Evolutionary conservation across 176 grass and related monocot genomes (phyloP).

Genomic region (Eleusine indica): DNA sequence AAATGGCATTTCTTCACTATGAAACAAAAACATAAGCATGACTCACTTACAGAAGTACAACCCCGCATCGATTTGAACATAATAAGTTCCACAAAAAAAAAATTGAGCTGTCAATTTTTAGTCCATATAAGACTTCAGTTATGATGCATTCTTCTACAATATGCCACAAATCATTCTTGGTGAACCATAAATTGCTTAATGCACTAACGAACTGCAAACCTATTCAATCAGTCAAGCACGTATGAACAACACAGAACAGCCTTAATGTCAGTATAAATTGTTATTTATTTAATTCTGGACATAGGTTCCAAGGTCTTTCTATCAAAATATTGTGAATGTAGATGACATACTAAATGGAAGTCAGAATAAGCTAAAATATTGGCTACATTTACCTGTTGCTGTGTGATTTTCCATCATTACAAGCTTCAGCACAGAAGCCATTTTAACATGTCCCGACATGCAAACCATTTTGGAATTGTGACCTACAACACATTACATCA

Average conservation of each 20-base stretch:
- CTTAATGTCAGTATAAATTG: neutral
- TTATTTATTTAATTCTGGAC: neutral
- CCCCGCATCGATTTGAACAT: neutral
- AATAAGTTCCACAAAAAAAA: neutral
- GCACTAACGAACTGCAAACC: constrained; percentile 6
- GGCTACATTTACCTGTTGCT: constrained; percentile 52
- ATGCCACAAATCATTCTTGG: neutral
- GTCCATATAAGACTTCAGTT: neutral
- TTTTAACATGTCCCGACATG: constrained; percentile 70
- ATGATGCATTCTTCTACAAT: neutral
- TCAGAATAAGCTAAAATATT: constrained; percentile 25
- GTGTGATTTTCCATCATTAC: constrained; percentile 62
- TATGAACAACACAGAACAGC: neutral
- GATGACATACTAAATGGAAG: constrained; percentile 19
- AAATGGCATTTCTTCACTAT: constrained; percentile 2
- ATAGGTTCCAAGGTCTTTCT: neutral
- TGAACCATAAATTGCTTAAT: neutral
- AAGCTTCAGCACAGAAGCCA: constrained; percentile 75
- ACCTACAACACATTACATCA: constrained; percentile 42
- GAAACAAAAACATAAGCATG: constrained; percentile 14
- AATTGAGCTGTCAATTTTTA: neutral
- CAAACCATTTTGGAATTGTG: constrained; percentile 75
- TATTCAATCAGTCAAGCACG: neutral
- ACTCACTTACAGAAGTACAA: neutral
- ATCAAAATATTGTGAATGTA: constrained; percentile 7